Evolutionary conservation across 2,329 filamentous ascomycete species (phyloP), one percentile per base, ranked within the genome.

Genomic region (Neonectria sp.): DNA sequence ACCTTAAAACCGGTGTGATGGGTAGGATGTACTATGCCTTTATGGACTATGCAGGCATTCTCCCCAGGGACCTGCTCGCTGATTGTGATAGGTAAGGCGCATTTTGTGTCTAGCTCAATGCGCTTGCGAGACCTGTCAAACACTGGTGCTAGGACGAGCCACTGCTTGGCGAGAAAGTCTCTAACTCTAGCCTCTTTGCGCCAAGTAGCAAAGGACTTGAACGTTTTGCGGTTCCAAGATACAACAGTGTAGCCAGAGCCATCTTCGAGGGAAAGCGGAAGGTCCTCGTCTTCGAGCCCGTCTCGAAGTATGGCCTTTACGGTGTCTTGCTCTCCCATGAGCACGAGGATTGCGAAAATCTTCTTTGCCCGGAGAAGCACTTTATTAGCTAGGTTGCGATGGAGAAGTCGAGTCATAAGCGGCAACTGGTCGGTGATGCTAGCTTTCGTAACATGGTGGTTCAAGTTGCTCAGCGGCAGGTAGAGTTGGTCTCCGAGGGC

Each of bases 121-220:
- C 69, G 63, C 4, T 31, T 6, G 2, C 69, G 61, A 6, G 31
- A 17, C 4, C 15, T 5, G 1, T 51, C 37, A n/a, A 72, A 52
- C 3, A 72, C 48, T 3, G 70, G 70, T 2, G 69, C 53, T 17
- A 65, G 69, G 7, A 71, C 69, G 1, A 61, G n/a, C 70, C 70
- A 72, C 17, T 72, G 70, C 4, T 35, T 57, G 0, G 35, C 48
- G 3, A 71, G 53, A 58, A 71, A 72, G 3, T 31, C 40, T 24
- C 29, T 31, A 13, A 71, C 49, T 15, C 31, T 53, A 1, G 24
- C 48, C 24, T 60, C 43, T 5, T 60, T 48, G 0, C 43, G 21
- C 61, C 67, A 72, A 2, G 11, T 12, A 4, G 40, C 53, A 24
- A 61, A 65, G 1, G 62, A 71, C 0, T 8, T 6, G 2, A 65